Percentiles rank a stretch among this genome's conserved stretches.
Conservation (phyloP, 768 basidiomycete species). For the Termitomyces sp. region DNA sequence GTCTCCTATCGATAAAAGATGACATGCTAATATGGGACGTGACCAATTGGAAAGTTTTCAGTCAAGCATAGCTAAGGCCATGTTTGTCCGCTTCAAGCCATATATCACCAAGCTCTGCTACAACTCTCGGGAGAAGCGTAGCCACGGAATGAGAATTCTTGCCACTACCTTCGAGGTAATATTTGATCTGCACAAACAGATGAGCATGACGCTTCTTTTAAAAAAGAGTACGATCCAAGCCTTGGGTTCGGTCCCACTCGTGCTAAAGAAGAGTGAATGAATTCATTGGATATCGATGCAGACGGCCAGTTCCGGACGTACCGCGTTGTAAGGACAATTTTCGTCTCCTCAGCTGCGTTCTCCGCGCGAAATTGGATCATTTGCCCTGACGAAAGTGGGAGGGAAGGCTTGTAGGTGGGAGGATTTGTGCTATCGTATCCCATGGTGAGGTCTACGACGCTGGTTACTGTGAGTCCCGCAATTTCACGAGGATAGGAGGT, state of each 20-base stretch:
- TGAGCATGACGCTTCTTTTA: constrained; percentile 9
- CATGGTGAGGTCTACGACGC: constrained; percentile 69
- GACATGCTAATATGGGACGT: too few species aligned
- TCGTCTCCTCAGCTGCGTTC: constrained; percentile 31
- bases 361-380: constrained; percentile 79
- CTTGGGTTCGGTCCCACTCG: constrained; percentile 90
- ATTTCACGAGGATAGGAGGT: constrained; percentile 56
- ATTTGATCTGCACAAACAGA: constrained; percentile 61
- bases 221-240: constrained; percentile 18
- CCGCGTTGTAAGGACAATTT: constrained; percentile 68
- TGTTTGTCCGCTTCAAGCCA: constrained; percentile 67
- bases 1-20: too few species aligned
- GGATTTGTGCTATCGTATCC: constrained; percentile 75
- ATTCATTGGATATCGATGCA: neutral
- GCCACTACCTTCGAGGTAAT: constrained; percentile 81
- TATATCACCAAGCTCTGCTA: constrained; percentile 50
- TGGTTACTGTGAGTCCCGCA: constrained; percentile 52
- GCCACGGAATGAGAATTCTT: constrained; percentile 40
- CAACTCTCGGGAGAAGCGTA: constrained; percentile 45
- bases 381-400: constrained; percentile 73
- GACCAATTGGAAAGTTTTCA: too few species aligned
- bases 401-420: constrained; percentile 52
- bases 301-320: constrained; percentile 20
- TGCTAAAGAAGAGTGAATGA: constrained; percentile 28
- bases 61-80: constrained; percentile 5